Evolutionary conservation across 2,329 filamentous ascomycete species (phyloP), one percentile per base, ranked within the genome.

Genomic region (Aspergillus amoenus): DNA sequence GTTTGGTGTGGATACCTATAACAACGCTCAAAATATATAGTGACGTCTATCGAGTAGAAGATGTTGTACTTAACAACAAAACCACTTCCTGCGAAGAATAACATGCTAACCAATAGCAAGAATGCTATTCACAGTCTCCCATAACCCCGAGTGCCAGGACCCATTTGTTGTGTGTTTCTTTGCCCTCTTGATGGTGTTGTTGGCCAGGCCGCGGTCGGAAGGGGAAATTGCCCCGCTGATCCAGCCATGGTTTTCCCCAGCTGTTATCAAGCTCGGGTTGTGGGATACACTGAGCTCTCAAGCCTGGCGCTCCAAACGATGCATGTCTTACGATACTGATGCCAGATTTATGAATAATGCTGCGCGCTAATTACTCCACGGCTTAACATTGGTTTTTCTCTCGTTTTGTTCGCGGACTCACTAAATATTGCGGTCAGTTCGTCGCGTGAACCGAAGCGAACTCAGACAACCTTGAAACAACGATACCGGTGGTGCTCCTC

Each of bases 161-260:
- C 4, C 13, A 24, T 22, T 9, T 21, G 9, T 30, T 21, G 9
- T 30, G 8, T 21, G 43, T 27, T 30, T 15, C 15, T 46, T 22
- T 32, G 32, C 18, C 47, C 13, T 42, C 40, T 18, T 39, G 21
- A 11, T 24, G 34, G 24, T 40, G 34, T 50, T 21, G 24, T 21
- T 37, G 11, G 4, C n/a, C 5, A 11, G 50, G 44, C 53, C 17
- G 13, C 51, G 39, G 21, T 50, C 50, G 59, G 47, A 56, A 61
- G 45, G 49, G 60, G 46, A 61, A 59, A 55, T 30, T 45, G 43
- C 48, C 56, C 58, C 45, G 50, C 50, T 56, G 60, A 55, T 61
- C 58, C 32, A 50, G 45, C 54, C 44, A 22, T 55, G 21, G 51
- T 47, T 51, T 53, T 57, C 59, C 60, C 50, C 55, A 52, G 27